These are phyloP conservation scores for Ensete glaucum DNA, from an alignment of 176 grass and related monocot genomes.

Conservation along the genomic window DNA sequence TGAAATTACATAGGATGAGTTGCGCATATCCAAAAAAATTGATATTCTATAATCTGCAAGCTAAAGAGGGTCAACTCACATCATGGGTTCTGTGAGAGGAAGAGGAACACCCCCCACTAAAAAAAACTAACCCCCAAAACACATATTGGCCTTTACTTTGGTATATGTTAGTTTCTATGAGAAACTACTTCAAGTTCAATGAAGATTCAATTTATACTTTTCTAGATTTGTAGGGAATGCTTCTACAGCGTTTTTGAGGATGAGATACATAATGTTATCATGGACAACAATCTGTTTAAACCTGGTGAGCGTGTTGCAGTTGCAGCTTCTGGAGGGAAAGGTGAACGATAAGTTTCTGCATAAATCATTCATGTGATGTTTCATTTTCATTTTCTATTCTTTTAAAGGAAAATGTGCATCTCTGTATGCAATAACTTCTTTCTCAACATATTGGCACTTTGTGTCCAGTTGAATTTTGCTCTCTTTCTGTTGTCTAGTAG, in stretches of 20 bases:
- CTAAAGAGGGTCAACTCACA: background rate
- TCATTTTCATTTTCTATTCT: background rate
- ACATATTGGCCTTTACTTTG: too few species aligned
- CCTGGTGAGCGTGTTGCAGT: conserved; percentile 76
- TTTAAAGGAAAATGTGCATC: background rate
- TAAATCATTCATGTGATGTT: background rate
- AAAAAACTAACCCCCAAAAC: background rate
- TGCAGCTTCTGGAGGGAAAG: conserved; percentile 95
- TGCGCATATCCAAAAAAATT: background rate
- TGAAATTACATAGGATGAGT: background rate
- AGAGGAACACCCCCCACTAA: too few species aligned
- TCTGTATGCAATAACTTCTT: background rate
- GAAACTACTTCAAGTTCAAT: conserved; percentile 3
- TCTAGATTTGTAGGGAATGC: conserved; percentile 83
- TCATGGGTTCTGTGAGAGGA: too few species aligned
- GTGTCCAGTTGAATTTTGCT: background rate
- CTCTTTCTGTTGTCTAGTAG: background rate
- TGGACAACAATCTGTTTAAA: conserved; percentile 81
- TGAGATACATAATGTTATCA: conserved; percentile 76
- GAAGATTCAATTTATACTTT: conserved; percentile 9
- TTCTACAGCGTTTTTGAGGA: conserved; percentile 84
- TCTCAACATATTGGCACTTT: background rate
- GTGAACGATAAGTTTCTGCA: conserved; percentile 24
- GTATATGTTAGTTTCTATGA: conserved; percentile 4
- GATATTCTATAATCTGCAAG: background rate